Percentiles rank a stretch among this genome's conserved stretches.
These are phyloP conservation scores for Knufia petricola DNA, from an alignment of 2,329 filamentous ascomycete genomes.

Conservation along the genomic window DNA sequence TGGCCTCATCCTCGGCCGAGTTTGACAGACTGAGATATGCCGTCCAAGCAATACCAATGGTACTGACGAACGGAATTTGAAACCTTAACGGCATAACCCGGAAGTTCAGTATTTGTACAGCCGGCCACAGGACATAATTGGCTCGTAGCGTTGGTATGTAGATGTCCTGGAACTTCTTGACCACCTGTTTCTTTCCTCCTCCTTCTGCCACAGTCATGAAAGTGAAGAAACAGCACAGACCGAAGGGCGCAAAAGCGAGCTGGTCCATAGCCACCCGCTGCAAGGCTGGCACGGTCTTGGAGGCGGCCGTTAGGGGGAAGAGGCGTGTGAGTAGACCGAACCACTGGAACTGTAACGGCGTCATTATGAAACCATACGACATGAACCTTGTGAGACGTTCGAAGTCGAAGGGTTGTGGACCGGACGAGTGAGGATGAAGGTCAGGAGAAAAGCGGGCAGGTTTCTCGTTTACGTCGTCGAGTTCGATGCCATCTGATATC, in stretches of 20 bases:
- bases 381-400: constrained; percentile 91
- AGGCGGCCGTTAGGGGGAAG: constrained; percentile 75
- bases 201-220: constrained; percentile 96
- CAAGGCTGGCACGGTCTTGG: constrained; percentile 65
- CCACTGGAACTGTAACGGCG: constrained; percentile 91
- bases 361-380: constrained; percentile 95
- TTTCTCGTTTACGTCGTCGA: constrained; percentile 78
- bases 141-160: constrained; percentile 90
- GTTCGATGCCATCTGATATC: constrained; percentile 60
- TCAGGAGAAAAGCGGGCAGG: constrained; percentile 56
- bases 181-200: constrained; percentile 68
- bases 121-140: constrained; percentile 91
- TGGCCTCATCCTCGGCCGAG: constrained; percentile 54
- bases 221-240: constrained; percentile 81
- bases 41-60: constrained; percentile 93
- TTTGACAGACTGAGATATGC: constrained; percentile 91
- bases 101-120: constrained; percentile 95
- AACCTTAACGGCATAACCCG: constrained; percentile 88
- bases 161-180: constrained; percentile 82
- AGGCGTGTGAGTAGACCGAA: constrained; percentile 72
- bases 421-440: constrained; percentile 49
- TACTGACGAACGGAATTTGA: constrained; percentile 94
- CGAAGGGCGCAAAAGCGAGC: constrained; percentile 81
- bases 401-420: constrained; percentile 85
- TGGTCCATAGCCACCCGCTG: constrained; percentile 91